phyloP scores from a whole-genome alignment of 352 stramenopile genomes.

The Aphanomyces stellatus region DNA sequence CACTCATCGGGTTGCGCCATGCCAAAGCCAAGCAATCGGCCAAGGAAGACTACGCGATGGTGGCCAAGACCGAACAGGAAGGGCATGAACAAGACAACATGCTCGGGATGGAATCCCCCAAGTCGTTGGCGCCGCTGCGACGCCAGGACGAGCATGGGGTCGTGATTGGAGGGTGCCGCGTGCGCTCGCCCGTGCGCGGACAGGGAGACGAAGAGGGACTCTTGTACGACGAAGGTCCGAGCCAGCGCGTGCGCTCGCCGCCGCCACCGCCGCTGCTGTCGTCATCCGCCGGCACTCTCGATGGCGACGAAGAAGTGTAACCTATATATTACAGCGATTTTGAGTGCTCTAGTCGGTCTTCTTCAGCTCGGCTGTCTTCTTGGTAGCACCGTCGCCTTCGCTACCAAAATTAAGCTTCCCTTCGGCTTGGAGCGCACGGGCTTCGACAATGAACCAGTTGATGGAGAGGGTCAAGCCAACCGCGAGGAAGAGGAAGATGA shows the following conservation, averaged over 20 bases:
- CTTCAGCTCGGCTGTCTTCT: neutral
- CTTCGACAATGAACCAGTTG: conserved; percentile 81
- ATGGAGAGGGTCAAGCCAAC: conserved; percentile 73
- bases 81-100: neutral
- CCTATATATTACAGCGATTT: neutral
- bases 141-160: no score
- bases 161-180: no score
- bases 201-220: neutral
- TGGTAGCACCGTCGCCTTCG: neutral
- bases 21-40: neutral
- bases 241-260: neutral
- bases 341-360: conserved; percentile 12
- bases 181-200: neutral
- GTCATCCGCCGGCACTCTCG: neutral
- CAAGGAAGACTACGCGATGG: neutral
- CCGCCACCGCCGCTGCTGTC: neutral
- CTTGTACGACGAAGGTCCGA: neutral
- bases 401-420: conserved; percentile 6
- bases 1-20: conserved; percentile 2
- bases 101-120: neutral
- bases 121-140: no score
- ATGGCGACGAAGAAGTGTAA: conserved; percentile 12
- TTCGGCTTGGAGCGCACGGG: conserved; percentile 17
- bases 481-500: conserved; percentile 76
- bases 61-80: neutral